Base-by-base conservation (phyloP, 2,329 filamentous ascomycete species). In the Talaromyces verruculosus region DNA sequence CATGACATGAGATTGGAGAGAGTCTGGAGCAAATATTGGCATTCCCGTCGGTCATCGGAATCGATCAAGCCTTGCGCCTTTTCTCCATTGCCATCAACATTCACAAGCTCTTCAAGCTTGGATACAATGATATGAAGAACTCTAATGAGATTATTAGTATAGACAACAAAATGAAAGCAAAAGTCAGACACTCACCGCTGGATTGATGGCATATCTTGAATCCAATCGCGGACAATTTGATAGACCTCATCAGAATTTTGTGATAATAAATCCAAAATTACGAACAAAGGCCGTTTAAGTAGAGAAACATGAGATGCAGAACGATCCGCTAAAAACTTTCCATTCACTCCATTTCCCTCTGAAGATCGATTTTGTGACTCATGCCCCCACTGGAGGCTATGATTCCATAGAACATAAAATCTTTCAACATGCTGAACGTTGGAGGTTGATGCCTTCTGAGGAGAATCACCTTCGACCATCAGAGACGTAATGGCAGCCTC, bases 141-240 rank as follows among this genome's bases (percentile, higher is more conserved):
- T 66, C 78, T 80, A 28, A n/a, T 37, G 41, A 30, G n/a, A 58
- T 2, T 13, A 19, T 45, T 17, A 51, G 43, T 45, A 43, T 53
- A 49, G 45, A 33, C 25, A 41, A 25, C 22, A 33, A 5, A 49
- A 30, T 57, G 0, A 28, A 51, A 25, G 8, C 22, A 33, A 15
- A 35, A 33, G 30, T 55, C 55, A 15, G 35, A 37, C 5, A 84
- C 79, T 72, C 78, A 81, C 79, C 73, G 82, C 63, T 83, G 81
- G 35, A 88, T 77, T 47, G 81, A 85, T 15, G 84, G 79, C 10
- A 78, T 66, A 55, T 80, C 78, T 57, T 91, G 89, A 3, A 98
- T 82, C 93, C 94, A 97, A 59, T 86, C 88, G 71, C 89, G 90
- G 45, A 92, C 87, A 30, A 90, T 89, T 78, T 92, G 89, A 68